These are phyloP conservation scores for Beauveria australis DNA, from an alignment of 2,329 filamentous ascomycete genomes.

Conservation along the genomic window DNA sequence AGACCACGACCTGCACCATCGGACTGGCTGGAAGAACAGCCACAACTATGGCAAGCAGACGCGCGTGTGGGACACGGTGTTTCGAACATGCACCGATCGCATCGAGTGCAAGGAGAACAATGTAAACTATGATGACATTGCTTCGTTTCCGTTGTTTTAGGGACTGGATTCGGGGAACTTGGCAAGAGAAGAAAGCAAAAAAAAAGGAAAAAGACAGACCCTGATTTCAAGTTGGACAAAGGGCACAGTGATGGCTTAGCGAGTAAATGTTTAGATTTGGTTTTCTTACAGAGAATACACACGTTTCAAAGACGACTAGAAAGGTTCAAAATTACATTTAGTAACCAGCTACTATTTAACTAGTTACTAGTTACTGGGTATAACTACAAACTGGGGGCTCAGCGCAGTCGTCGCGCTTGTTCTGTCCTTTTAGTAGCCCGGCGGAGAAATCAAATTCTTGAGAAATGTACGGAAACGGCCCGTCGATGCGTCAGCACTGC, in stretches of 20 bases:
- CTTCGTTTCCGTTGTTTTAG: slow-evolving; percentile 5
- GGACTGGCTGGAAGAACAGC: slow-evolving; percentile 23
- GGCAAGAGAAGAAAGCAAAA: background rate
- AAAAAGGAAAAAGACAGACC: background rate
- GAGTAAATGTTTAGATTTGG: background rate
- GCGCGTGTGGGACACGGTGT: slow-evolving; percentile 2
- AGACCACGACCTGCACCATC: slow-evolving; percentile 33
- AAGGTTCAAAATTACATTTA: no score
- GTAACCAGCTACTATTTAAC: no score
- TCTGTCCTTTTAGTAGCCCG: slow-evolving; percentile 1
- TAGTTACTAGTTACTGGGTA: no score
- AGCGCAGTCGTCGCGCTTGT: background rate
- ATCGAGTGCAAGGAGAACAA: slow-evolving; percentile 6
- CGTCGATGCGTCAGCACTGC: slow-evolving; percentile 2
- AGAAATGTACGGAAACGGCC: slow-evolving; percentile 12
- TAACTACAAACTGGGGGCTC: no score
- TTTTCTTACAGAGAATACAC: no score
- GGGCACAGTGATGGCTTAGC: background rate
- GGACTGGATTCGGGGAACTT: no score
- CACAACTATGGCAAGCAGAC: slow-evolving; percentile 10
- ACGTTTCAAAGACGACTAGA: no score
- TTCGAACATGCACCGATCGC: background rate
- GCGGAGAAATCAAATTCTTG: slow-evolving; percentile 12
- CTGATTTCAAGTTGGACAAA: background rate
- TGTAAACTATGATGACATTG: slow-evolving; percentile 4